phyloP scores from a whole-genome alignment of 2,329 filamentous ascomycete genomes.

The Magnaporthiopsis incrustans region DNA sequence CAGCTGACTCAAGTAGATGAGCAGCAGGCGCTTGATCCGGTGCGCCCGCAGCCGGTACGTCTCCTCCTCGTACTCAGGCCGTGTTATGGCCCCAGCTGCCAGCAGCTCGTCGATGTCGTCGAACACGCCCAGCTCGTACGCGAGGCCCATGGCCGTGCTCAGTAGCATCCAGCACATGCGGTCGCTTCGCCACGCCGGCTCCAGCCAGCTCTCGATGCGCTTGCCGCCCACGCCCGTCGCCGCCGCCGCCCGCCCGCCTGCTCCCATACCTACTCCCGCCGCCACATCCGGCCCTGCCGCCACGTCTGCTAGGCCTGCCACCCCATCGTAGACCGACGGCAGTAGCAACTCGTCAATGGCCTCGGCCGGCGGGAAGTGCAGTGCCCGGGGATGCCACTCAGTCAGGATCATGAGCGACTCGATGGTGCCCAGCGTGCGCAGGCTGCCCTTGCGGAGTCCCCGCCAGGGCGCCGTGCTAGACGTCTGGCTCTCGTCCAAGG shows the following conservation, averaged over 20 bases:
- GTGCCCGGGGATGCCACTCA: slow-evolving; percentile 90
- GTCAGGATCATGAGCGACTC: slow-evolving; percentile 91
- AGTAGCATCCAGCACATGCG: slow-evolving; percentile 98
- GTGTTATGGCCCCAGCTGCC: slow-evolving; percentile 48
- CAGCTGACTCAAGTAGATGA: slow-evolving; percentile 91
- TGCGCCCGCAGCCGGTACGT: slow-evolving; percentile 68
- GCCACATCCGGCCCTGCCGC: slow-evolving; percentile 21
- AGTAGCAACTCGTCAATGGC: slow-evolving; percentile 61
- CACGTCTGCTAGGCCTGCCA: slow-evolving; percentile 2
- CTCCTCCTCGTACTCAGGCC: slow-evolving; percentile 65
- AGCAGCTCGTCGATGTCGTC: slow-evolving; percentile 74
- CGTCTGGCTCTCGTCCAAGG: slow-evolving; percentile 47
- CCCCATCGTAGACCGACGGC: slow-evolving; percentile 45
- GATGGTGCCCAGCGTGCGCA: slow-evolving; percentile 86
- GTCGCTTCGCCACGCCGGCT: slow-evolving; percentile 90
- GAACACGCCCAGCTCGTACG: slow-evolving; percentile 92
- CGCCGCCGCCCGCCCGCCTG: background rate
- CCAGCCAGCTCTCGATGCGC: slow-evolving; percentile 89
- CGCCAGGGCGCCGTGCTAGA: slow-evolving; percentile 64
- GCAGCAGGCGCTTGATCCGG: slow-evolving; percentile 75
- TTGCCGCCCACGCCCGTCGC: slow-evolving; percentile 61
- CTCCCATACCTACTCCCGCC: slow-evolving; percentile 41
- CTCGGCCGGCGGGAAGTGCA: slow-evolving; percentile 87
- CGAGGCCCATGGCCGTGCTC: slow-evolving; percentile 80
- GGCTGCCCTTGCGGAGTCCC: slow-evolving; percentile 64